Evolutionary conservation across 2,329 filamentous ascomycete genomes (phyloP), one percentile per base, ranked within the genome.

Genomic region (Penicillium sp.): DNA sequence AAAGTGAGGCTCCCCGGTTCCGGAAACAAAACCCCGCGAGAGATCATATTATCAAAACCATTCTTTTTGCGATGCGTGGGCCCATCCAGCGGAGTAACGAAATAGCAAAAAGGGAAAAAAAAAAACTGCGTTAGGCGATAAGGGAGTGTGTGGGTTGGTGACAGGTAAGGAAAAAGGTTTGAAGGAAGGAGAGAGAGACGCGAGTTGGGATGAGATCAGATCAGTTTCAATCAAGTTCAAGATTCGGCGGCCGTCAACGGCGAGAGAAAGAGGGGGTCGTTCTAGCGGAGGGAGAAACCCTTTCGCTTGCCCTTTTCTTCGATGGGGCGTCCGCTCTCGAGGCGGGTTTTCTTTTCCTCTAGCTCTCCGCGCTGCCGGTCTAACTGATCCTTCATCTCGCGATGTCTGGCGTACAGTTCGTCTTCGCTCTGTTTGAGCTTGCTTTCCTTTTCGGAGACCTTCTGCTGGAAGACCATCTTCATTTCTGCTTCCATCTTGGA

Each of bases 401-500:
- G 88, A 81, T 99, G 94, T 67, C 94, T 89, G 62, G 94, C 92
- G 71, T 97, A 97, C 52, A 99, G 81, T 82, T 99, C 94, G 76
- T 99, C 94, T 78, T 99, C 94, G 82, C 91, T 96, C 80, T 97
- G 94, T 81, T 96, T 96, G 74, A 99, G 82, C 80, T 99, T 99
- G 85, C 91, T 96, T 80, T 99, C 94, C 83, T 99, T 99, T 78
- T 99, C 94, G 62, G 91, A 87, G 26, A 99, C 94, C 88, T 99
- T 99, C 76, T 99, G 94, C 77, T 97, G 94, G 91, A 99, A 99
- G 65, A 99, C 94, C 90, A 97, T 96, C 90, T 99, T 99, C 94
- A 99, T 99, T 78, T 99, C 94, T 70, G 91, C 87, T 78, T 99
- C 94, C 94, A 99, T 99, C 90, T 99, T 99, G 76, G 93, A 91